Percentiles rank a stretch among this genome's conserved stretches.
phyloP scores from a whole-genome alignment of 2,329 filamentous ascomycete species.

The Cucurbitaria berberidis region DNA sequence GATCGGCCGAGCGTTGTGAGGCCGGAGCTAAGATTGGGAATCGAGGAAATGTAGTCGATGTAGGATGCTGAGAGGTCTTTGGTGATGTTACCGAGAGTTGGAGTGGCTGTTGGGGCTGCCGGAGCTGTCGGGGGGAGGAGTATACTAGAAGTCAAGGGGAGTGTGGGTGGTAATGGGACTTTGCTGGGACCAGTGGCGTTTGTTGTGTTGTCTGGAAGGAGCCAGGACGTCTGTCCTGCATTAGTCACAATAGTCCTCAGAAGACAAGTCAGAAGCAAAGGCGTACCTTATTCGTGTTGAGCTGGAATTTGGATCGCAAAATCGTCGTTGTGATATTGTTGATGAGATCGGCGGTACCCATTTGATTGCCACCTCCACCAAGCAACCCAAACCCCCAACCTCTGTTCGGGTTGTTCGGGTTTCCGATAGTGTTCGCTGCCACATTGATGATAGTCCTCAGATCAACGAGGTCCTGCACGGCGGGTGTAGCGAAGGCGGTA shows the following conservation, averaged over 20 bases:
- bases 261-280: not conserved
- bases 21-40: constrained; percentile 36
- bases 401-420: constrained; percentile 33
- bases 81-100: constrained; percentile 20
- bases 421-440: constrained; percentile 37
- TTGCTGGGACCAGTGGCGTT: constrained; percentile 13
- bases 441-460: constrained; percentile 36
- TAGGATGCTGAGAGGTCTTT: constrained; percentile 32
- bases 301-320: constrained; percentile 36
- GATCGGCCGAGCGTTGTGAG: constrained; percentile 40
- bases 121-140: constrained; percentile 15
- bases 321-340: constrained; percentile 43
- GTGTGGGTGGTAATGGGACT: constrained; percentile 15
- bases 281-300: constrained; percentile 40
- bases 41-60: constrained; percentile 38
- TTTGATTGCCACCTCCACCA: constrained; percentile 12
- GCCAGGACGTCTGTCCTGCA: constrained; percentile 23
- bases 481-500: constrained; percentile 27
- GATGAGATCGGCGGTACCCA: constrained; percentile 42
- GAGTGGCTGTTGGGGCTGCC: constrained; percentile 16
- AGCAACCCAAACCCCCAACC: constrained; percentile 34
- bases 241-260: constrained; percentile 1
- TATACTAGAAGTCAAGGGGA: constrained; percentile 26
- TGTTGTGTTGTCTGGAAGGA: constrained; percentile 11
- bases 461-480: constrained; percentile 39